Conservation (phyloP, 306 rosid species). For the Medicago lupulina region DNA sequence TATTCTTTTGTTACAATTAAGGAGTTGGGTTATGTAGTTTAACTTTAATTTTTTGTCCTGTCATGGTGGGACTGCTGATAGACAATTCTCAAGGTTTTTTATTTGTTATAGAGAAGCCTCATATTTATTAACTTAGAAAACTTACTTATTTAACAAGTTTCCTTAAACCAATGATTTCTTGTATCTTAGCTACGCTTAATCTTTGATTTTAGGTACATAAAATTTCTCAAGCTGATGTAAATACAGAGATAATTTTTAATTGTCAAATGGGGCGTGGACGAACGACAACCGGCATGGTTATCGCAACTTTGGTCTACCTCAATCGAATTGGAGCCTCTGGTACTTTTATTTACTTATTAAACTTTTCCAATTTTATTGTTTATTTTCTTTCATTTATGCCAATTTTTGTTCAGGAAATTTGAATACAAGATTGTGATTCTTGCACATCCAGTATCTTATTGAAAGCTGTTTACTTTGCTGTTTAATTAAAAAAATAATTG, state of each 20-base stretch:
- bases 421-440: neutral
- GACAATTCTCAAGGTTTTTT: constrained; percentile 13
- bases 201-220: constrained; percentile 71
- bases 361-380: constrained; percentile 35
- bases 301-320: constrained; percentile 85
- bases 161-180: constrained; percentile 19
- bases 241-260: constrained; percentile 80
- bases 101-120: constrained; percentile 18
- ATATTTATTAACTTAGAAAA: constrained; percentile 16
- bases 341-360: constrained; percentile 38
- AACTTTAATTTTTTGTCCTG: neutral
- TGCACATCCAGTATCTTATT: neutral
- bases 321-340: constrained; percentile 87
- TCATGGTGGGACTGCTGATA: constrained; percentile 24
- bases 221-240: constrained; percentile 78
- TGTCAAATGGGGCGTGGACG: constrained; percentile 99
- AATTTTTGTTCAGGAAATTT: constrained; percentile 10
- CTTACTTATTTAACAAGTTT: constrained; percentile 4
- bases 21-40: constrained; percentile 32
- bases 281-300: constrained; percentile 95
- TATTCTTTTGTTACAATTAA: constrained; percentile 27
- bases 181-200: constrained; percentile 42
- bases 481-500: neutral
- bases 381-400: constrained; percentile 20
- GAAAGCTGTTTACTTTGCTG: neutral